Conservation (phyloP, 2,329 filamentous ascomycete genomes). For the Elsinoe perseae region DNA sequence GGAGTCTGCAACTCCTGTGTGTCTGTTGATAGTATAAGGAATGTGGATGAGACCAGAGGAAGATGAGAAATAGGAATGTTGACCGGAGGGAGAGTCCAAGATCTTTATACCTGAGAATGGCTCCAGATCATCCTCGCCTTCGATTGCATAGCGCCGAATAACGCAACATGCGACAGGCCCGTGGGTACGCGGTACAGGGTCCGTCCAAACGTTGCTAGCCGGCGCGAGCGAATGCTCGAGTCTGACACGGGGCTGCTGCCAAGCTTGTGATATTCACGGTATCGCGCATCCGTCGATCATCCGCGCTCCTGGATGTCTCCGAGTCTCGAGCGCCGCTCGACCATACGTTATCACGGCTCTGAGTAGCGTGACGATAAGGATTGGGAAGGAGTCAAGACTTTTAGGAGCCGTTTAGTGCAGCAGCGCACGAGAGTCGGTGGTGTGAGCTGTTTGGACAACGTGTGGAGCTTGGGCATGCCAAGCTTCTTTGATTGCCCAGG, state of each 20-base stretch:
- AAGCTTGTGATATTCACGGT: not conserved
- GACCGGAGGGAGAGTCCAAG: not conserved
- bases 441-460: not conserved
- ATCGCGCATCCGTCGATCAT: slow-evolving; percentile 10
- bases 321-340: not conserved
- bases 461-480: slow-evolving; percentile 2
- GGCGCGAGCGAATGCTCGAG: slow-evolving; percentile 10
- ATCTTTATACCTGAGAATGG: not conserved
- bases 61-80: not conserved
- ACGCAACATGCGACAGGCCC: slow-evolving; percentile 2
- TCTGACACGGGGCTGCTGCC: not conserved
- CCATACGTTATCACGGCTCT: not conserved
- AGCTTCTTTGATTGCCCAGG: slow-evolving; percentile 13
- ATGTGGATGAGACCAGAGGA: not conserved
- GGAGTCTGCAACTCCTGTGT: not conserved
- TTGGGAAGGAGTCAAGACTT: slow-evolving; percentile 15
- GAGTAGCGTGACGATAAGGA: slow-evolving; percentile 8
- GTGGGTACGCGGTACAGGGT: not conserved
- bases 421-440: not conserved
- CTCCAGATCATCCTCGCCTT: not conserved
- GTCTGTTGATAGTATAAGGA: not conserved
- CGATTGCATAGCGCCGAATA: not conserved
- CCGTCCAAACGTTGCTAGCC: slow-evolving; percentile 1
- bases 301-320: slow-evolving; percentile 4
- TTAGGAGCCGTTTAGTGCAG: not conserved